Evolutionary conservation across 2,329 filamentous ascomycete genomes (phyloP), one percentile per base, ranked within the genome.

Genomic region (Bipolaris sorokiniana): DNA sequence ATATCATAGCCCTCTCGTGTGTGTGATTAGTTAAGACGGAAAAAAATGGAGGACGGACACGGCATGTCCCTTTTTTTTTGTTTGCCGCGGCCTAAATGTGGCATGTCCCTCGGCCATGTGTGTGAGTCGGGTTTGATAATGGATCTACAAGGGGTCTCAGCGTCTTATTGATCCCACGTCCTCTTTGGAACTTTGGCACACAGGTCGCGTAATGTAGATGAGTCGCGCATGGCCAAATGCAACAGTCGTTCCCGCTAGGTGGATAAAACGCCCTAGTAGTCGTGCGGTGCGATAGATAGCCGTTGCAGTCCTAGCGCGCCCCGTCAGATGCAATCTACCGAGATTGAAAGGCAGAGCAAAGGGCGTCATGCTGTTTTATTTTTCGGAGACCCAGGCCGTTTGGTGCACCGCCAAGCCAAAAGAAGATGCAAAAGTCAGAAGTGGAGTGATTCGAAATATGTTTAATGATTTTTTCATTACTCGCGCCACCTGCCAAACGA

Each of bases 391-490:
- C 42, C n/a, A 33, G 26, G 13, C 41, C 48, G 40, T 42, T 42
- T 42, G 20, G 22, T 26, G 22, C 33, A 23, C 52, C 48, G 57
- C 51, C 54, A 62, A 54, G 57, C 18, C 47, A 31, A 48, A 51
- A 49, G 37, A 47, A 23, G 46, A 54, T 15, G 53, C 16, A 38
- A 33, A 46, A 22, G 40, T 18, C 16, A 33, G 13, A 34, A 26
- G 26, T 46, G 20, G 20, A 42, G 23, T 42, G 40, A 42, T 42
- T 36, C 15, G 15, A 22, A 26, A 26, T 22, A 23, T 46, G 38
- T 15, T 54, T 38, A 47, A 53, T 52, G 42, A 53, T 36, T 53
- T 36, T 53, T 60, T 57, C 51, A 60, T 61, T 62, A 60, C 48
- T 58, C 58, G 57, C 60, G 51, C 45, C 31, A 38, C 47, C 47